Evolutionary conservation across 257 asterid genomes (phyloP), one percentile per base, ranked within the genome.

Genomic region (Solanum chmielewskii): DNA sequence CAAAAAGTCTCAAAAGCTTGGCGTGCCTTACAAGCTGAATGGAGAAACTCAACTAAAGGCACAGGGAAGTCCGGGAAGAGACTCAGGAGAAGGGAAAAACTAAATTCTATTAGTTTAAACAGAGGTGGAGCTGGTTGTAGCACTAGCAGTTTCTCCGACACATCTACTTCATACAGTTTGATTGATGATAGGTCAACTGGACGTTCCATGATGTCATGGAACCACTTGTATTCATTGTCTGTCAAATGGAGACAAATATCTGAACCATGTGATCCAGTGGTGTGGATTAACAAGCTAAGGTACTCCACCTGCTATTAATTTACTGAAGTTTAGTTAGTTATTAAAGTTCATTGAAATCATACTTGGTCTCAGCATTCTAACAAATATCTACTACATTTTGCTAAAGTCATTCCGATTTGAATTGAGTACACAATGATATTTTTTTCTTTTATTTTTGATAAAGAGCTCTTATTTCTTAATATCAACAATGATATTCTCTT

Each of bases 121-220:
- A 94, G 99, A 91, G 99, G 99, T 86, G 99, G 99, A 81, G 98
- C 99, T 42, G 99, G 99, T 88, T 97, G 99, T 91, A 97, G 96
- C 90, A 95, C 98, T 73, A 95, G 97, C 93, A 92, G 97, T 88
- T 89, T 91, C 59, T 88, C 92, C 62, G 99, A 97, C 87, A 76
- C 92, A 90, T 89, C 98, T 33, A 75, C 92, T 89, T 77, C 92
- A 60, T 60, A 44, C 82, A 90, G 87, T 90, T 91, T 92, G 45
- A 86, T 86, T 70, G 99, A 97, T 88, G 98, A 97, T 70, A 92
- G 93, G 88, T 89, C 96, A 89, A 88, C 88, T 69, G 90, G 95
- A 87, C 98, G 97, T 78, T 94, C 95, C 86, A 82, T 93, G 31
- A 91, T 94, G 95, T 93, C 98, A 27, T 97, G 99, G 99, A 93